Percentiles rank a stretch among this genome's conserved stretches.
These are phyloP conservation scores for Drosera capensis DNA, from an alignment of 148 eudicot genomes.

Conservation along the genomic window DNA sequence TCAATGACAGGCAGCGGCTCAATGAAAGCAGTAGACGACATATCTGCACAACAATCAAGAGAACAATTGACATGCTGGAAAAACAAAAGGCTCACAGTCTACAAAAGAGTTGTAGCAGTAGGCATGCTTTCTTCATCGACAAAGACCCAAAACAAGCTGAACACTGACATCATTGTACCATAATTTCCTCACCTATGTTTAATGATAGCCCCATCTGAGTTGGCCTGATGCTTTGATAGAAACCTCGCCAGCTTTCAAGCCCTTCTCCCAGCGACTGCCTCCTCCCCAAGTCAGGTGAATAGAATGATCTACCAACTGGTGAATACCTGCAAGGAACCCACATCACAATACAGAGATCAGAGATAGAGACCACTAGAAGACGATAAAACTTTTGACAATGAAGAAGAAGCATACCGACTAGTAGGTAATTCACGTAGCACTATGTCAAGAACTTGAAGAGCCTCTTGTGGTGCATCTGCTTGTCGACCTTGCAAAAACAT, in stretches of 20 bases:
- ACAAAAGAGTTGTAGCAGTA: no score
- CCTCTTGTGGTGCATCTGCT: constrained; percentile 30
- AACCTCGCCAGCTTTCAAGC: constrained; percentile 75
- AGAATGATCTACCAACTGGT: constrained; percentile 67
- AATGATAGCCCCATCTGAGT: constrained; percentile 86
- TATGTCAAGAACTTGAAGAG: constrained; percentile 37
- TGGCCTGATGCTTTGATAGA: constrained; percentile 78
- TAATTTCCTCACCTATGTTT: constrained; percentile 52
- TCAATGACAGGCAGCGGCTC: constrained; percentile 63
- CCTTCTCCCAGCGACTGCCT: constrained; percentile 61
- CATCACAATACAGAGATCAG: no score
- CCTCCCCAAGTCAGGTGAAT: constrained; percentile 46
- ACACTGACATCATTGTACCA: no score
- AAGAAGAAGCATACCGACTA: constrained; percentile 4
- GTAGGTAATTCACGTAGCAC: constrained; percentile 14
- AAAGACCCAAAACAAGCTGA: no score
- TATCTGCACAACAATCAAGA: no score
- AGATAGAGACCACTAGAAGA: no score
- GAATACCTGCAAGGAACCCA: constrained; percentile 21
- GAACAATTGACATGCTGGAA: no score
- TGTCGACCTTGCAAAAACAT: constrained; percentile 20
- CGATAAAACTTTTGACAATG: no score
- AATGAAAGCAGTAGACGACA: constrained; percentile 75
- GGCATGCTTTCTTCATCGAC: no score
- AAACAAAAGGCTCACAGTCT: no score